These are phyloP conservation scores for Kappamyces sp. DNA, from an alignment of 192 early-diverging fungal species.

Conservation along the genomic window DNA sequence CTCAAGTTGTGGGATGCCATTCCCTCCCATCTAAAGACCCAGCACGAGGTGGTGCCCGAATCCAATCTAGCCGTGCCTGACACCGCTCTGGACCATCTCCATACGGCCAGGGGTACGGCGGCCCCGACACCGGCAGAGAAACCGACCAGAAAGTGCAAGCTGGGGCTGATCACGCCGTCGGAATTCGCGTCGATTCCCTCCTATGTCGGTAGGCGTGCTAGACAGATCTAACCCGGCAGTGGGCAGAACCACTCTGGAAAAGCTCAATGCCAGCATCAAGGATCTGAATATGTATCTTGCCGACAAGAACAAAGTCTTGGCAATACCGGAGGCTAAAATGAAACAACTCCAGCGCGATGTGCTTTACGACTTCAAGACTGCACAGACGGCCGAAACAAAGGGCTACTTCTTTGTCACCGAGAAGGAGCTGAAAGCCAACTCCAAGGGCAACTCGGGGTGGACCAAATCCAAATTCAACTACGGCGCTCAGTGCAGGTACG, in stretches of 20 bases:
- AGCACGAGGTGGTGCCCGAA: no score
- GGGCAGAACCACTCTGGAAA: conserved; percentile 29
- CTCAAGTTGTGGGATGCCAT: no score
- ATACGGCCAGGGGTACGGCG: no score
- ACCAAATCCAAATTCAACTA: conserved; percentile 26
- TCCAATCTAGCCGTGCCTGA: no score
- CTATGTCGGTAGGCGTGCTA: conserved; percentile 26
- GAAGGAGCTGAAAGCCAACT: conserved; percentile 25
- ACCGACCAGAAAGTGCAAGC: no score
- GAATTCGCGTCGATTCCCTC: conserved; percentile 32
- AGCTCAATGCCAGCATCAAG: conserved; percentile 31
- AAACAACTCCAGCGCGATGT: conserved; percentile 34
- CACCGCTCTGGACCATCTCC: no score
- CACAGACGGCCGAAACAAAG: conserved; percentile 29
- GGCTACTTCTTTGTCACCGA: conserved; percentile 43
- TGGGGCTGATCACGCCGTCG: background rate
- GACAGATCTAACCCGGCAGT: conserved; percentile 14
- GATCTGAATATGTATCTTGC: conserved; percentile 32
- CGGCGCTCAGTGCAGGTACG: conserved; percentile 11
- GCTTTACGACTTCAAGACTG: conserved; percentile 43
- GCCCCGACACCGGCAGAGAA: no score
- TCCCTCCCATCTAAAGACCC: no score
- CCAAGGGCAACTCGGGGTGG: conserved; percentile 21
- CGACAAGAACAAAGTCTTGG: conserved; percentile 33
- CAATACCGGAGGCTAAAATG: conserved; percentile 37